Percentiles rank a stretch among this genome's conserved stretches.
Conservation (phyloP, 116 monocot genomes). For the Cymodocea nodosa region DNA sequence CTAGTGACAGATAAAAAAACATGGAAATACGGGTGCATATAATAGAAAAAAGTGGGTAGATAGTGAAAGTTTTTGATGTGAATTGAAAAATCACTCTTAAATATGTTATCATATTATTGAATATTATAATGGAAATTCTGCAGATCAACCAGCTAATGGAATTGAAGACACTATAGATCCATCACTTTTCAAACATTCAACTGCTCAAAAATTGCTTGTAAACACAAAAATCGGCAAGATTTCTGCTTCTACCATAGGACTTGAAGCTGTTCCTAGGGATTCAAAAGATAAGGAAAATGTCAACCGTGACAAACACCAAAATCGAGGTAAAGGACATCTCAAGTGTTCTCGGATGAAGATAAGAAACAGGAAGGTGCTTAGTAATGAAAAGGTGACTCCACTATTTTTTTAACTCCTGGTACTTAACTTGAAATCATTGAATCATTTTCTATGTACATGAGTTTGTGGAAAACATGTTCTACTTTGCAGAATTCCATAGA, state of each 20-base stretch:
- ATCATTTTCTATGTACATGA: neutral
- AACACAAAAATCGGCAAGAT: constrained; percentile 4
- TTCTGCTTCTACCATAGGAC: constrained; percentile 6
- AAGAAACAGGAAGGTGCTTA: constrained; percentile 11
- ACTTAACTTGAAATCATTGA: neutral
- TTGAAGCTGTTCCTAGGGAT: neutral
- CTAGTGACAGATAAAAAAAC: too few species aligned
- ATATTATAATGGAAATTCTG: neutral
- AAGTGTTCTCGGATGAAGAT: constrained; percentile 26
- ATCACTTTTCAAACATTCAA: constrained; percentile 6
- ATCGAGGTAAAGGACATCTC: constrained; percentile 9
- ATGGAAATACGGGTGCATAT: too few species aligned
- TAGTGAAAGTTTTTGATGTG: too few species aligned
- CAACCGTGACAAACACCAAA: constrained; percentile 7
- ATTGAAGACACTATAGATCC: neutral
- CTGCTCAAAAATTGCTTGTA: constrained; percentile 1
- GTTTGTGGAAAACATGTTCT: constrained; percentile 2
- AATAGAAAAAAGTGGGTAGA: too few species aligned
- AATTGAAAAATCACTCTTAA: too few species aligned
- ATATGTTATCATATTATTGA: neutral
- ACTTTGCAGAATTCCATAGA: constrained; percentile 32
- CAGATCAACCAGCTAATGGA: neutral
- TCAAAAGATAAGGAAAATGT: constrained; percentile 4
- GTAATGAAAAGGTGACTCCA: constrained; percentile 38
- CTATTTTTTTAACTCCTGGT: neutral